Base-by-base conservation (phyloP, 2,329 filamentous ascomycete genomes). In the Phialemoniopsis sp. region DNA sequence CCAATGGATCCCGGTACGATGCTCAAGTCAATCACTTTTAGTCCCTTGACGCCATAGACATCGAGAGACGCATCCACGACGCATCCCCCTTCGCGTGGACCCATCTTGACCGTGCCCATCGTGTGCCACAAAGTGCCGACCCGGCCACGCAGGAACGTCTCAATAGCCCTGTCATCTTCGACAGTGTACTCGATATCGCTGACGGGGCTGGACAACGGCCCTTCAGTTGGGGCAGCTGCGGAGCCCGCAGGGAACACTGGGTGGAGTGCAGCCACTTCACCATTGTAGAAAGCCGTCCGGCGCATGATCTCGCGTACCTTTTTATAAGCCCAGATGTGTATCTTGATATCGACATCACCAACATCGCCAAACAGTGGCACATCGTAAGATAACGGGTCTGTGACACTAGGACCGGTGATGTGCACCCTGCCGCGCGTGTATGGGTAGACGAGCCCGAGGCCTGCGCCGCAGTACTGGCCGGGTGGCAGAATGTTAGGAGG, bases 341-440 rank as follows among this genome's bases (percentile, higher is more conserved):
- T 76, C 72, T 50, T 73, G 64, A 46, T 72, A 49, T 79, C 69
- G 26, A 68, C 54, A 17, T 64, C 56, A 37, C 63, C 39, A 19
- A 60, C 48, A 44, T 78, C 64, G 14, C 55, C 63, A 30, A 80
- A 62, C 54, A 66, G 78, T 14, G 73, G 75, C 0, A 68, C 60
- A 39, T 75, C 67, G 38, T 80, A 78, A 34, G 73, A 66, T 10
- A 67, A 59, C 4, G 57, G 54, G 18, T 66, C 60, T 9, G 59
- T 49, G 4, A 64, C 46, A 3, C 55, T 49, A 13, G 52, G 48
- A 2, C 59, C 57, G 4, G 57, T 64, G 49, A 80, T 77, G 52
- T 80, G 79, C 44, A 82, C 68, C 41, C 66, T 64, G 5, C 80
- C 80, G 1, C 78, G 69, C 3, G 76, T 78, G 51, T 74, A 78